phyloP scores from a whole-genome alignment of 176 grass and related monocot genomes.

The Paspalum notatum region DNA sequence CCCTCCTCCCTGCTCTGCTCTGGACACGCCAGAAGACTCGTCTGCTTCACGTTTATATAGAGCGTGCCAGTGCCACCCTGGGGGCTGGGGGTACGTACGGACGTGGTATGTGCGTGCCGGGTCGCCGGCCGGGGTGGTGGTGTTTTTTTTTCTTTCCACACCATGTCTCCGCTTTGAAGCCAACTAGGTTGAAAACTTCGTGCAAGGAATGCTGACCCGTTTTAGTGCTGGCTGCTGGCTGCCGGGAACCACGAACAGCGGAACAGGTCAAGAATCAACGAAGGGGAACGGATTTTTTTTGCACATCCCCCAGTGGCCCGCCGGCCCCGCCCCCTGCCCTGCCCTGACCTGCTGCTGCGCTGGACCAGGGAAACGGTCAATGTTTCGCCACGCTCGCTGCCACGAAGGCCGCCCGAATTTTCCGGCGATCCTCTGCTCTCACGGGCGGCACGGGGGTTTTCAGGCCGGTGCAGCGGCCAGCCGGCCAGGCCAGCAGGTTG shows the following conservation, averaged over 20 bases:
- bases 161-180: not conserved
- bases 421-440: not conserved
- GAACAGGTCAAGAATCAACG: conserved; percentile 30
- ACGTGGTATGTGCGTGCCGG: not conserved
- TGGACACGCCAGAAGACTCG: not conserved
- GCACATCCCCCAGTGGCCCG: not conserved
- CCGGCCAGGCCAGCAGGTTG: not conserved
- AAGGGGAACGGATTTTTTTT: not conserved
- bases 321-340: too few species aligned
- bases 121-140: not conserved
- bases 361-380: conserved; percentile 16
- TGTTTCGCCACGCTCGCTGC: not conserved
- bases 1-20: not conserved
- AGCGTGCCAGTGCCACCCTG: not conserved
- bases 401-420: conserved; percentile 2
- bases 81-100: not conserved
- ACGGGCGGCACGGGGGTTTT: conserved; percentile 8
- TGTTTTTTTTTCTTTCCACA: not conserved
- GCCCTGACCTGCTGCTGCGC: not conserved
- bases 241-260: not conserved
- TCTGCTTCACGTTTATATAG: conserved; percentile 13
- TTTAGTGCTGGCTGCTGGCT: not conserved
- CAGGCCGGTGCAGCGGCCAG: not conserved
- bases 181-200: conserved; percentile 30
- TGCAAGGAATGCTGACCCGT: conserved; percentile 30